Percentiles rank a stretch among this genome's conserved stretches.
These are phyloP conservation scores for Pyrrhoderma lamaoense DNA, from an alignment of 1,284 basidiomycete genomes.

Conservation along the genomic window DNA sequence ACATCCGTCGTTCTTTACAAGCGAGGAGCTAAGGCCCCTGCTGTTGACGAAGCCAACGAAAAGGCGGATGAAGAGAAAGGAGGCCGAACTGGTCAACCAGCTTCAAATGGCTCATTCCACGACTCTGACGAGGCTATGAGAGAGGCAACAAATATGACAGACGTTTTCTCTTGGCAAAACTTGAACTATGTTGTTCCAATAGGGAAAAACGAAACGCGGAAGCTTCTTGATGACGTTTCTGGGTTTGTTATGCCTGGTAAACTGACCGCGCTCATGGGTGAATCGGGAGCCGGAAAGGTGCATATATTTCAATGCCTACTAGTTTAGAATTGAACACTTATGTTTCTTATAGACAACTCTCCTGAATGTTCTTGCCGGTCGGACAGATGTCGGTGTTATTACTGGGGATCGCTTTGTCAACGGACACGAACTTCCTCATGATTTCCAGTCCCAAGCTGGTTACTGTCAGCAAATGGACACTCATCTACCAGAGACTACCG, in stretches of 20 bases:
- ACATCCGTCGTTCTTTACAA: constrained; percentile 35
- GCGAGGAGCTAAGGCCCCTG: constrained; percentile 23
- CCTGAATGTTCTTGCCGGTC: constrained; percentile 77
- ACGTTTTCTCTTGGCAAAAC: constrained; percentile 60
- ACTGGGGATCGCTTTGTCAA: constrained; percentile 75
- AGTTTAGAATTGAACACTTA: too few species aligned
- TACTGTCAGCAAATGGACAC: constrained; percentile 82
- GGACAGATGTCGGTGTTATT: constrained; percentile 75
- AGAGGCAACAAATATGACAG: constrained; percentile 21
- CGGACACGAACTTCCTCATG: constrained; percentile 59
- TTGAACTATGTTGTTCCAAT: constrained; percentile 57
- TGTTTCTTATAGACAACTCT: constrained; percentile 48
- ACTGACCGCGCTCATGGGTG: constrained; percentile 72
- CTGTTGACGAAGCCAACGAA: constrained; percentile 14
- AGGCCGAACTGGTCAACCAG: too few species aligned
- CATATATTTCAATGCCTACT: too few species aligned
- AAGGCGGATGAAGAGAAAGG: constrained; percentile 27
- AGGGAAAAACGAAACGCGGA: constrained; percentile 43
- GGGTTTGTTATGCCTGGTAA: constrained; percentile 82
- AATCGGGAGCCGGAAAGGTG: constrained; percentile 68
- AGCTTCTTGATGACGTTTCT: constrained; percentile 70
- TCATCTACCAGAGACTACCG: constrained; percentile 63
- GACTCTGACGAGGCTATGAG: constrained; percentile 19
- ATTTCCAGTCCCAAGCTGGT: constrained; percentile 68
- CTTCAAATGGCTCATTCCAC: background rate